These are phyloP conservation scores for Talaromyces rugulosus DNA, from an alignment of 2,329 filamentous ascomycete genomes.

Conservation along the genomic window DNA sequence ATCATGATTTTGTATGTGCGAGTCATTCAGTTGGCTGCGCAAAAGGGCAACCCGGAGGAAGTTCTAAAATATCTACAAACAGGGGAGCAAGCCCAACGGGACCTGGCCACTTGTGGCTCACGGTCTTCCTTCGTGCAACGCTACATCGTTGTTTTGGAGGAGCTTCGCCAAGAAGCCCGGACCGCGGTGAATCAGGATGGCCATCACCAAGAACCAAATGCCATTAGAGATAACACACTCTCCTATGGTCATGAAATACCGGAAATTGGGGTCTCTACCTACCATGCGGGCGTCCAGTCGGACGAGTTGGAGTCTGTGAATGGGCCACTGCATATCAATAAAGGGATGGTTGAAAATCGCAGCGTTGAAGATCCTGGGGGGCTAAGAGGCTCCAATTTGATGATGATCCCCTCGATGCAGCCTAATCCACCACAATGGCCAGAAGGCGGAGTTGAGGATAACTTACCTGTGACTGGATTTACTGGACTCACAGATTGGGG, in stretches of 20 bases:
- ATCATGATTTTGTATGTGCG: slow-evolving; percentile 45
- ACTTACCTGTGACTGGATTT: slow-evolving; percentile 15
- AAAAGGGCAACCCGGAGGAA: slow-evolving; percentile 21
- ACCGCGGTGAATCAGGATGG: not conserved
- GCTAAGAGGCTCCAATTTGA: not conserved
- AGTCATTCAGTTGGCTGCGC: slow-evolving; percentile 31
- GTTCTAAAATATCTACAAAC: slow-evolving; percentile 27
- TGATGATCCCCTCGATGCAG: not conserved
- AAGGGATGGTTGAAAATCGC: not conserved
- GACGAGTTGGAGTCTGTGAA: not conserved
- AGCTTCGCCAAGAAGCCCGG: slow-evolving; percentile 24
- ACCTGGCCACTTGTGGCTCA: slow-evolving; percentile 35
- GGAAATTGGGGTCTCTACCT: not conserved
- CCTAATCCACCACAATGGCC: slow-evolving; percentile 6
- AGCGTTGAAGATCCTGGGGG: not conserved
- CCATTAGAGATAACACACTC: not conserved
- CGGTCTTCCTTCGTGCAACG: slow-evolving; percentile 38
- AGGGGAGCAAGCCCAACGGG: slow-evolving; percentile 38
- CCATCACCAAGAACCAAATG: not conserved
- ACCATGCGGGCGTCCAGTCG: not conserved
- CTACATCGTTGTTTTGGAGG: slow-evolving; percentile 41
- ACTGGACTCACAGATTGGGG: slow-evolving; percentile 23
- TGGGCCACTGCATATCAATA: not conserved
- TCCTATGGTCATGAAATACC: not conserved
- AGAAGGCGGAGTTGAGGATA: slow-evolving; percentile 12